Base-by-base conservation (phyloP, 2,329 filamentous ascomycete species). In the Colletotrichum tropicicola region DNA sequence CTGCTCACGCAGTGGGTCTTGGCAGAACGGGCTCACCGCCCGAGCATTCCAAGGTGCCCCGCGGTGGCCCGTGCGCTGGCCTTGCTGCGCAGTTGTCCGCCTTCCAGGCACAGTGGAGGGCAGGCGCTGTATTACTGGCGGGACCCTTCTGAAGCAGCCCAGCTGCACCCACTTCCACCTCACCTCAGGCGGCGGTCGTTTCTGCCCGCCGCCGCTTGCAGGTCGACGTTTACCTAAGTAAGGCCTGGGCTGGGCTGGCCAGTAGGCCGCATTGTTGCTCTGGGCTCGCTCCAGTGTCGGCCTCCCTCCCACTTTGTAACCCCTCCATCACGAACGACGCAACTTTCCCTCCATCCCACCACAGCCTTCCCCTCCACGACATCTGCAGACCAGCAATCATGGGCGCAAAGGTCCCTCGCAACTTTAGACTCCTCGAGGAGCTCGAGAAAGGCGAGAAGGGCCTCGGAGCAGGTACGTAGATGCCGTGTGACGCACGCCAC, bases 381-480 rank as follows among this genome's bases (percentile, higher is more conserved):
- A 44, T 32, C 27, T 27, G 21, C 51, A 44, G 28, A 60, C 44
- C 27, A 47, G 13, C n/a, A 54, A 72, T 37, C 44, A 81, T 79
- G 76, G 68, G 73, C 41, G 79, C 80, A 71, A 82, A 97, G 80
- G 88, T 99, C 62, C 96, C 96, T 67, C 89, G 96, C 78, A 98
- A 98, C 83, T 99, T 99, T 79, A 91, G 95, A 75, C 88, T 99
- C 70, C 86, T 99, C 61, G 96, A 98, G 79, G 96, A 99, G 89
- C 87, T 99, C 19, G 96, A 99, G 84, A 98, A 98, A 84, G 96
- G 96, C 75, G 96, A 99, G 84, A 99, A 99, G 82, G 96, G 96
- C 67, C 87, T 96, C 68, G 95, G 96, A 75, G 94, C 95, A 78
- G 93, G 93, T 93, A 80, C 62, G 80, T 80, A 71, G 25, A 53